These are phyloP conservation scores for Filobasidium wieringae DNA, from an alignment of 768 basidiomycete genomes.

Conservation along the genomic window DNA sequence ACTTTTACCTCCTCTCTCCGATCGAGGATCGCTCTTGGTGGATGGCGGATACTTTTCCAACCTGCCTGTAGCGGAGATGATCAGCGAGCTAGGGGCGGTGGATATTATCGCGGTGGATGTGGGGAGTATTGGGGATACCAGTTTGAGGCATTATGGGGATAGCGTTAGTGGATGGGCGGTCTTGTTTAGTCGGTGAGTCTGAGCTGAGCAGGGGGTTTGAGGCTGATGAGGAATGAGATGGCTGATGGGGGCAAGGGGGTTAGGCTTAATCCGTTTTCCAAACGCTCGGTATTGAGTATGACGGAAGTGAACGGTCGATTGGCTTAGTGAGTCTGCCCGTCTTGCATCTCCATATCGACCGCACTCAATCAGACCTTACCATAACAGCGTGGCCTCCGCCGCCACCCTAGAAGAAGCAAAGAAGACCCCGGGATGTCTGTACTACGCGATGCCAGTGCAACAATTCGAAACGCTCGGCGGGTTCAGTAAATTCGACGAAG, in stretches of 20 bases:
- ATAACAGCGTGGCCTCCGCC: conserved; percentile 76
- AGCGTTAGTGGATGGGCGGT: conserved; percentile 95
- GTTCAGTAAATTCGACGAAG: conserved; percentile 78
- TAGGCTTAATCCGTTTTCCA: conserved; percentile 38
- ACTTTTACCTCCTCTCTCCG: conserved; percentile 82
- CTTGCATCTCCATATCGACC: not conserved
- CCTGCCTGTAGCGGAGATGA: conserved; percentile 72
- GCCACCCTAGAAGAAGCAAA: conserved; percentile 95
- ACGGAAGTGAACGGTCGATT: conserved; percentile 50
- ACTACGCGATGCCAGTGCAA: conserved; percentile 91
- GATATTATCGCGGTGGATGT: conserved; percentile 89
- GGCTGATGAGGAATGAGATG: not conserved
- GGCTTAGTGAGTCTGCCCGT: conserved; percentile 61
- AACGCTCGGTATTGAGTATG: conserved; percentile 34
- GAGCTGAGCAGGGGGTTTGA: no score
- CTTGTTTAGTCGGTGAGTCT: conserved; percentile 62
- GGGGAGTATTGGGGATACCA: conserved; percentile 87
- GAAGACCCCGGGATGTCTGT: conserved; percentile 70
- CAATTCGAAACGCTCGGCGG: conserved; percentile 78
- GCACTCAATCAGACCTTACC: not conserved
- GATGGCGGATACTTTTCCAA: conserved; percentile 41
- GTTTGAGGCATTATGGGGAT: conserved; percentile 87
- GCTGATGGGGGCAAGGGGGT: not conserved
- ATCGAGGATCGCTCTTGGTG: conserved; percentile 59
- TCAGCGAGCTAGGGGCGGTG: conserved; percentile 67